A percentile compares a stretch with the other conserved stretches of the same genome.
Conservation (phyloP, 306 rosid genomes). For the Cicer arietinum region DNA sequence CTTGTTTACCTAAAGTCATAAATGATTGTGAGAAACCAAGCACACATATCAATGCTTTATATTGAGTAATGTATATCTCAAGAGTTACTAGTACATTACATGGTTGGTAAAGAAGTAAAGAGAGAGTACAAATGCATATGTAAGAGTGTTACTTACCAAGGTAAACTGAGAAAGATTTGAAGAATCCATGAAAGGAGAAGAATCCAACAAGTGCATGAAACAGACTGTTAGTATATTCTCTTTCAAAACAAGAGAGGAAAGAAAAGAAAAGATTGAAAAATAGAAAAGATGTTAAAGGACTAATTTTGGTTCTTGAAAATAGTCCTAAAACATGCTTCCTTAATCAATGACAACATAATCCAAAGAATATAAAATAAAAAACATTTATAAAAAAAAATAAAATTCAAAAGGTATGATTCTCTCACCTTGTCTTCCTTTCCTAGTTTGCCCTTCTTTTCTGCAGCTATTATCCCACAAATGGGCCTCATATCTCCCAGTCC, state of each 20-base stretch:
- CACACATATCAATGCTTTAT: slow-evolving; percentile 52
- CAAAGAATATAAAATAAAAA: not conserved
- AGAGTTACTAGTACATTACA: slow-evolving; percentile 5
- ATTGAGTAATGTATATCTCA: slow-evolving; percentile 36
- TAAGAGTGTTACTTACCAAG: slow-evolving; percentile 72
- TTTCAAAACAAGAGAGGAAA: slow-evolving; percentile 42
- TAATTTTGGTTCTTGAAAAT: slow-evolving; percentile 39
- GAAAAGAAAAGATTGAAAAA: slow-evolving; percentile 23
- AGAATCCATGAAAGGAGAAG: slow-evolving; percentile 52
- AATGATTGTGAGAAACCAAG: slow-evolving; percentile 41
- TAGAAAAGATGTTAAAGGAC: slow-evolving; percentile 17
- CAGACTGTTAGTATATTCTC: slow-evolving; percentile 58
- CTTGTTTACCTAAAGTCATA: slow-evolving; percentile 17
- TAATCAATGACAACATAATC: slow-evolving; percentile 22
- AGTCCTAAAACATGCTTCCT: slow-evolving; percentile 17
- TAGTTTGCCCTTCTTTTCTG: slow-evolving; percentile 98
- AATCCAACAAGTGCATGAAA: slow-evolving; percentile 56
- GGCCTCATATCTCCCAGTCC: slow-evolving; percentile 99
- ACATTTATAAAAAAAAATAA: not conserved
- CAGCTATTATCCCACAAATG: slow-evolving; percentile 99
- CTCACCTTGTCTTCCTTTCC: slow-evolving; percentile 99
- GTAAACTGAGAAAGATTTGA: slow-evolving; percentile 73
- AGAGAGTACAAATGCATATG: slow-evolving; percentile 39
- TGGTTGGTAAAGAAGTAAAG: slow-evolving; percentile 42
- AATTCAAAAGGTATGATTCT: not conserved